These are phyloP conservation scores for Brassica napus DNA, from an alignment of 345 rosid genomes.

Conservation along the genomic window Da-Ae NC_063434.1:5972501-5973000, in stretches of 20 bases:
- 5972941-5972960: neutral
- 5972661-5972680: slow-evolving; percentile 89
- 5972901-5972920: too few species aligned
- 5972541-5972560: slow-evolving; percentile 92
- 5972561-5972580: neutral
- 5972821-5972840: slow-evolving; percentile 70
- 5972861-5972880: slow-evolving; percentile 99
- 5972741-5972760: slow-evolving; percentile 1
- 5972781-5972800: slow-evolving; percentile 60
- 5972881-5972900: slow-evolving; percentile 94
- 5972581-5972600: neutral
- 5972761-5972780: neutral
- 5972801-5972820: slow-evolving; percentile 83
- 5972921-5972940: neutral
- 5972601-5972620: slow-evolving; percentile 1
- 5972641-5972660: slow-evolving; percentile 83
- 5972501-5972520: slow-evolving; percentile 73
- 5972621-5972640: slow-evolving; percentile 71
- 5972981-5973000: slow-evolving; percentile 87
- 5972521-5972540: slow-evolving; percentile 75
- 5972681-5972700: slow-evolving; percentile 92
- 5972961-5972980: slow-evolving; percentile 87
- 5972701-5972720: slow-evolving; percentile 86
- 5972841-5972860: slow-evolving; percentile 90
- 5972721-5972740: too few species aligned